Evolutionary conservation across 2,329 filamentous ascomycete species (phyloP).

Genomic region (Diaporthe citrichinensis): DNA sequence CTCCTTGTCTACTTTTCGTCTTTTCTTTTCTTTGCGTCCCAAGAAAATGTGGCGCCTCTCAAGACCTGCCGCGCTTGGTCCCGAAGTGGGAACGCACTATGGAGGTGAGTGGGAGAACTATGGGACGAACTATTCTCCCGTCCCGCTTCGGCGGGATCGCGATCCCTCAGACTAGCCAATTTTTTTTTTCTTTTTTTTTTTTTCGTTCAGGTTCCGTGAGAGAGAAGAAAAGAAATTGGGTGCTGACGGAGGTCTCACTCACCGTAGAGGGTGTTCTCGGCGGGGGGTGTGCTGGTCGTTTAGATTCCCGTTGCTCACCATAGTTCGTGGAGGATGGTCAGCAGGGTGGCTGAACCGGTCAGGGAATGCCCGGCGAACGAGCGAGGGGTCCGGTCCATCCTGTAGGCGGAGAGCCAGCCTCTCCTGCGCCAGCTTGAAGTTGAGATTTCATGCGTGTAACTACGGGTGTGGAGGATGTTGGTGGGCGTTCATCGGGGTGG

Average conservation of each 20-base stretch:
- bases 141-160: background rate
- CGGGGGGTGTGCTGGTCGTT: background rate
- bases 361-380: constrained; percentile 8
- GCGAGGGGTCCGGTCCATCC: background rate
- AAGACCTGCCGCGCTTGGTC: background rate
- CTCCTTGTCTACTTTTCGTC: background rate
- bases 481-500: background rate
- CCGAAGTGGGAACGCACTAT: background rate
- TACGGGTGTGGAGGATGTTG: background rate
- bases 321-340: background rate
- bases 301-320: background rate
- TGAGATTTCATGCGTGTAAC: background rate
- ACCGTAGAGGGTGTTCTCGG: background rate
- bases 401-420: background rate
- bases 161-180: background rate
- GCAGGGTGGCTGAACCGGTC: constrained; percentile 22
- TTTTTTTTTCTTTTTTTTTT: too few relatives aligned
- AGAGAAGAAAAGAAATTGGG: constrained; percentile 3
- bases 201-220: background rate
- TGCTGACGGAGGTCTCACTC: constrained; percentile 8
- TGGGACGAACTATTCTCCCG: constrained; percentile 8
- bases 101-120: background rate
- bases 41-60: constrained; percentile 2
- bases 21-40: background rate
- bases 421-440: background rate